phyloP scores from a whole-genome alignment of 2,329 filamentous ascomycete species.

The Xylariaceae sp. region DNA sequence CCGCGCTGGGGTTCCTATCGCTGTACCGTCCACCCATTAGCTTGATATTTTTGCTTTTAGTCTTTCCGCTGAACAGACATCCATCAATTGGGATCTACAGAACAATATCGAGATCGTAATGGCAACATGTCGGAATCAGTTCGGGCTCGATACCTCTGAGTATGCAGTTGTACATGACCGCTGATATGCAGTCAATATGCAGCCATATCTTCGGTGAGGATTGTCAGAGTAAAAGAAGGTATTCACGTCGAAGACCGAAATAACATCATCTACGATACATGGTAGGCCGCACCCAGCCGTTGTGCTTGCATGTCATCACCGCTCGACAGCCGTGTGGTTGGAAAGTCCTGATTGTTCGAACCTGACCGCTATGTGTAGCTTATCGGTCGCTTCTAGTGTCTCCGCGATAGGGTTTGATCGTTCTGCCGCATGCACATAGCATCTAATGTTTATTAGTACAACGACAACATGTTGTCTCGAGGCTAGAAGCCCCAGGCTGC shows the following conservation, averaged over 20 bases:
- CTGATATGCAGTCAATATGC: background rate
- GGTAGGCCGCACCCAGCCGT: slow-evolving; percentile 76
- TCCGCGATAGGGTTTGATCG: slow-evolving; percentile 71
- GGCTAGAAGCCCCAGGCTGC: no score
- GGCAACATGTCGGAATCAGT: slow-evolving; percentile 66
- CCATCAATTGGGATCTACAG: slow-evolving; percentile 81
- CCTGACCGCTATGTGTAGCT: slow-evolving; percentile 80
- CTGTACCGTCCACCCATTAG: slow-evolving; percentile 70
- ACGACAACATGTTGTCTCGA: no score
- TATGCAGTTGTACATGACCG: slow-evolving; percentile 80
- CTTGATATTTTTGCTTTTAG: slow-evolving; percentile 60
- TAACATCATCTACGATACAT: slow-evolving; percentile 60
- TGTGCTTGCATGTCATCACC: slow-evolving; percentile 71
- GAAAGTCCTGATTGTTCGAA: slow-evolving; percentile 76
- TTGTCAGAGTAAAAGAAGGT: background rate
- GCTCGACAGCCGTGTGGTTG: slow-evolving; percentile 86
- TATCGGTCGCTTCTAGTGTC: slow-evolving; percentile 72
- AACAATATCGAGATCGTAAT: slow-evolving; percentile 75
- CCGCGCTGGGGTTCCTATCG: slow-evolving; percentile 45
- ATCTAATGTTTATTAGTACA: slow-evolving; percentile 40
- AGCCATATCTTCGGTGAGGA: background rate
- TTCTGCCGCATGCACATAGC: slow-evolving; percentile 71
- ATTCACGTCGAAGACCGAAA: background rate
- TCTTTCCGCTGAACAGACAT: slow-evolving; percentile 75
- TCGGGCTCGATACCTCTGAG: slow-evolving; percentile 72